Percentiles rank a stretch among this genome's conserved stretches.
Conservation (phyloP, 495 filamentous ascomycete species). For the Evansstolkia leycettana region DNA sequence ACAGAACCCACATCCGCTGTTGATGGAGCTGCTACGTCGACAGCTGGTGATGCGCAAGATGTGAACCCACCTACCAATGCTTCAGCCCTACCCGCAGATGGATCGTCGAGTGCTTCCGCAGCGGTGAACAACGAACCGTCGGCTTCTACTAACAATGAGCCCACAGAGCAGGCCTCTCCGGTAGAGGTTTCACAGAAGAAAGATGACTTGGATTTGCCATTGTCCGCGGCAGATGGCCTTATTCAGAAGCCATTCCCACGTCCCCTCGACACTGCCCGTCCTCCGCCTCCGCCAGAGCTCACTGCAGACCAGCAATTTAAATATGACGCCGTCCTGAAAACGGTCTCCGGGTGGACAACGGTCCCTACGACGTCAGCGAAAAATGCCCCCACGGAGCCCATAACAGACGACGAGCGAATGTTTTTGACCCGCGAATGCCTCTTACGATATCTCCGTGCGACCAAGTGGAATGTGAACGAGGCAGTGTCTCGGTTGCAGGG, state of each 20-base stretch:
- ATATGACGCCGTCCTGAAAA: constrained; percentile 60
- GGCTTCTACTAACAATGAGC: too few species aligned
- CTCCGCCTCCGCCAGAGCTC: constrained; percentile 39
- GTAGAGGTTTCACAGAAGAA: neutral
- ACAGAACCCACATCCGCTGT: neutral
- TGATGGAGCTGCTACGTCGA: neutral
- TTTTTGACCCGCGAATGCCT: constrained; percentile 89
- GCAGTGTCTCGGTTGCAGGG: constrained; percentile 65
- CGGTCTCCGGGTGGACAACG: constrained; percentile 57
- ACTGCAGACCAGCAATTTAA: constrained; percentile 71
- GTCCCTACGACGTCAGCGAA: constrained; percentile 49
- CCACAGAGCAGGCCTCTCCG: constrained; percentile 4
- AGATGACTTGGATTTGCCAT: constrained; percentile 27
- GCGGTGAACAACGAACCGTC: too few species aligned
- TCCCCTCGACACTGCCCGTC: constrained; percentile 44
- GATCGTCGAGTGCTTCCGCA: neutral
- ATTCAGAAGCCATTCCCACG: constrained; percentile 58
- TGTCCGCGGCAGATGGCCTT: constrained; percentile 31
- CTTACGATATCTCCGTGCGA: constrained; percentile 82
- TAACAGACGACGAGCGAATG: constrained; percentile 71
- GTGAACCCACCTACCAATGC: neutral
- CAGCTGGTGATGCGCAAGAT: neutral
- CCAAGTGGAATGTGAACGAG: constrained; percentile 73
- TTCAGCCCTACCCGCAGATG: neutral
- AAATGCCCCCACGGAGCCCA: constrained; percentile 44